Evolutionary conservation across 1,284 basidiomycete species (phyloP), one percentile per base, ranked within the genome.

Genomic region (Microbotryum silenes-acaulis): DNA sequence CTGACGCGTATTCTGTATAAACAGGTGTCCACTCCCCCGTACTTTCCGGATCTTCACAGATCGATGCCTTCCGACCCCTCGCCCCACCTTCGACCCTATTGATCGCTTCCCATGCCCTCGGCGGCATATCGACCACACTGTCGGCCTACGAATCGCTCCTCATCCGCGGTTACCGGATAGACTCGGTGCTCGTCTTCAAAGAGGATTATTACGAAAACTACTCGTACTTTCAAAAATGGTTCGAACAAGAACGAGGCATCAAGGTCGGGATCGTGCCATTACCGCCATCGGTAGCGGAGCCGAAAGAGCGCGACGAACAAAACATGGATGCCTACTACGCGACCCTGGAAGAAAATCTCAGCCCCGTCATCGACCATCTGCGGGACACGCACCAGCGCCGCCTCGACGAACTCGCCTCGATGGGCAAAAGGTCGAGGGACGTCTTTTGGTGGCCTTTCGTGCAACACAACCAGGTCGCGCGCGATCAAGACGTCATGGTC

Each of bases 381-480:
- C 85, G 89, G 66, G 59, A 75, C 4, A 76, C 80, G 27, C 93
- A 97, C 74, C 63, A 73, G 0, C 70, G 74, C 37, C 81, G 93
- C 12, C 75, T 96, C 9, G 72, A 79, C 3, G 82, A 88, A 51
- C 80, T 97, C 4, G 79, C 83, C 51, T 83, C 85, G 1, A 89
- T 96, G 85, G 85, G 90, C 2, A 77, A 79, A 16, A 81, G 93
- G 33, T 86, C 91, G 0, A 77, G 88, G 54, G 81, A 90, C 57
- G 81, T 81, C 1, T 81, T 96, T 59, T 97, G 94, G 94, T 98
- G 92, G 91, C 94, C 94, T 0, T 97, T 97, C 74, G 91, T 93
- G 1, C 94, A 98, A 73, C 94, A 98, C 71, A 84, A 84, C 0
- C 78, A 85, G 46, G 79, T 90, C 48, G 81, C 83, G 63, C 78